Evolutionary conservation across 495 filamentous ascomycete genomes (phyloP).

Genomic region (Podospora pseudoanserina): DNA sequence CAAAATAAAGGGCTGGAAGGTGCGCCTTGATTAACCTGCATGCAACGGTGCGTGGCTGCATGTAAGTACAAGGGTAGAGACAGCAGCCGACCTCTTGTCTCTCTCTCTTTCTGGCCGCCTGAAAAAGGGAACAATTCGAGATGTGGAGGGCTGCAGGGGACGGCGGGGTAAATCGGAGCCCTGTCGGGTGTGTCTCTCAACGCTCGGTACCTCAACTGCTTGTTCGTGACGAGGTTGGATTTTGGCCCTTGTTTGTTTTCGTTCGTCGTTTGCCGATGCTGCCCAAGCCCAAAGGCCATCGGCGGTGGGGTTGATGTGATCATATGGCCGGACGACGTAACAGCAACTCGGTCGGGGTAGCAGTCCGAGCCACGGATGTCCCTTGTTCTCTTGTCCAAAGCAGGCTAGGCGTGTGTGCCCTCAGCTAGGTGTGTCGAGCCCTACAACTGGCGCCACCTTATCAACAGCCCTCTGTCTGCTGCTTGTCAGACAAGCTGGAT

Average conservation of each 20-base stretch:
- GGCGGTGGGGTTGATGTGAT: not conserved
- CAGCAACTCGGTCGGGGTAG: not conserved
- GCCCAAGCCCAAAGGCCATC: not conserved
- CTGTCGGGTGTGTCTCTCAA: not conserved
- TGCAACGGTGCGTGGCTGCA: not conserved
- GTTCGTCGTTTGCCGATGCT: not conserved
- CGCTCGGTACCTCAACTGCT: not conserved
- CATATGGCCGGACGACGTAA: not conserved
- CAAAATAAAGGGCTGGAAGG: not conserved
- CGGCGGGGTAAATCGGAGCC: not conserved
- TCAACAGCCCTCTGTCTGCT: not conserved
- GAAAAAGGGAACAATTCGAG: not conserved
- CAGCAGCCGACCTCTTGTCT: not conserved
- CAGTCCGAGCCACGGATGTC: constrained; percentile 3
- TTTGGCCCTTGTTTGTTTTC: not conserved
- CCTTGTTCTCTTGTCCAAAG: not conserved
- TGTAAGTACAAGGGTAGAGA: not conserved
- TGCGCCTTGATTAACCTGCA: constrained; percentile 5
- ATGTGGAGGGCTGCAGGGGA: not conserved
- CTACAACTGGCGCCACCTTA: not conserved
- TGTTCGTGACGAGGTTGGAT: not conserved
- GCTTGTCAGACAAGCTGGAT: not conserved
- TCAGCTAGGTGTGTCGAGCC: not conserved
- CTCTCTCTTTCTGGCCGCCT: not conserved
- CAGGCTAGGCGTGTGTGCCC: not conserved